phyloP scores from a whole-genome alignment of 495 filamentous ascomycete species.

The Daldinia grandis region DNA sequence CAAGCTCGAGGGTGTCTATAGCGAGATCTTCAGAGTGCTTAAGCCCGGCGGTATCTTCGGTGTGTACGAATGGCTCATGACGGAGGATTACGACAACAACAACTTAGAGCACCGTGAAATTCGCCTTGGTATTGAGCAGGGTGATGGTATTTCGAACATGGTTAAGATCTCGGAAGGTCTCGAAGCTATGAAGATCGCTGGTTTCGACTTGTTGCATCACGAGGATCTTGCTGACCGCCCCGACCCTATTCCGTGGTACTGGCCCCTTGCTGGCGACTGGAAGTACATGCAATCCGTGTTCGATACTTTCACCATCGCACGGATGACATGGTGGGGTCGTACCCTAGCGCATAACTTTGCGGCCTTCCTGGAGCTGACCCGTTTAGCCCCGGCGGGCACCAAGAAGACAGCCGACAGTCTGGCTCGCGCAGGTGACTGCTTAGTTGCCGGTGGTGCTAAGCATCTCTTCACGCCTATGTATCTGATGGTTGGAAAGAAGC shows the following conservation, averaged over 20 bases:
- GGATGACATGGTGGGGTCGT: conserved; percentile 91
- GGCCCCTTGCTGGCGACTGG: conserved; percentile 81
- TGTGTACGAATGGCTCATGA: conserved; percentile 99
- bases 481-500: conserved; percentile 95
- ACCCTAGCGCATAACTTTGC: conserved; percentile 79
- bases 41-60: conserved; percentile 97
- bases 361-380: conserved; percentile 76
- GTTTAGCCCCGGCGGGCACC: conserved; percentile 82
- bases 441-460: conserved; percentile 90
- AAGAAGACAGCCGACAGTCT: conserved; percentile 96
- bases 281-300: conserved; percentile 81
- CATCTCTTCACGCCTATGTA: conserved; percentile 99
- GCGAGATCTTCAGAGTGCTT: conserved; percentile 91
- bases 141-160: conserved; percentile 99
- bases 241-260: conserved; percentile 91
- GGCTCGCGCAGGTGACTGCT: conserved; percentile 80
- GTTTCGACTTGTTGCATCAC: conserved; percentile 84
- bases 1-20: conserved; percentile 92
- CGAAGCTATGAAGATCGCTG: conserved; percentile 84
- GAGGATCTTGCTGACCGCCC: conserved; percentile 88
- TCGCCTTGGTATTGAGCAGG: conserved; percentile 94
- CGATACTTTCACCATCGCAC: conserved; percentile 84
- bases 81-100: conserved; percentile 89
- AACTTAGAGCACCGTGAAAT: conserved; percentile 89
- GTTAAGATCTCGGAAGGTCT: conserved; percentile 86